Percentiles rank a stretch among this genome's conserved stretches.
phyloP scores from a whole-genome alignment of 2,329 filamentous ascomycete genomes.

The Paramyrothecium roridum region DNA sequence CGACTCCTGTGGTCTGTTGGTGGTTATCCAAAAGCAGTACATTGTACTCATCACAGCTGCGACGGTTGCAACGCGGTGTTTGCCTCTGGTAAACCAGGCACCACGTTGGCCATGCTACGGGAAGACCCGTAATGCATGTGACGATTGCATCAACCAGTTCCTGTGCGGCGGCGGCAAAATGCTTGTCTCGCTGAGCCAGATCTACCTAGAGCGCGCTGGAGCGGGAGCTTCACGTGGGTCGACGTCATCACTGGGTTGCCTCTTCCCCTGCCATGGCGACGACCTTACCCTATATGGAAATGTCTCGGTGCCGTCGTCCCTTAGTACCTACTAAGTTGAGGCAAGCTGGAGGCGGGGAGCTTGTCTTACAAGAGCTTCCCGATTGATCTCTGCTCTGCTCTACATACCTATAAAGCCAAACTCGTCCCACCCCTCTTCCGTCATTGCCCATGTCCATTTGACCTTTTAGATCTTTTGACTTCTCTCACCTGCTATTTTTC shows the following conservation, averaged over 20 bases:
- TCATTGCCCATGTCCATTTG: not conserved
- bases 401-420: not conserved
- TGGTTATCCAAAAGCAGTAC: no score
- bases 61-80: no score
- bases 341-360: not conserved
- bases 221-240: not conserved
- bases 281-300: not conserved
- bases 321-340: no score
- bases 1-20: no score
- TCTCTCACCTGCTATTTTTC: not conserved
- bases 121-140: no score
- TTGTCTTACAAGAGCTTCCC: not conserved
- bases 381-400: no score
- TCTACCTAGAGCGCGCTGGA: not conserved
- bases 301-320: no score
- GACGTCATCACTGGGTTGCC: not conserved
- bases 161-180: not conserved
- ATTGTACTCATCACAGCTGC: no score
- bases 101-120: no score
- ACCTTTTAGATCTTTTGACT: not conserved
- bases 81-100: no score
- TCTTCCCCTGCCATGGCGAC: not conserved
- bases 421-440: not conserved
- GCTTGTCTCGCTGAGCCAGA: not conserved
- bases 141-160: no score